Percentiles rank a stretch among this genome's conserved stretches.
Conservation (phyloP, 75 land plant species). For the Pinus albicaulis region DNA sequence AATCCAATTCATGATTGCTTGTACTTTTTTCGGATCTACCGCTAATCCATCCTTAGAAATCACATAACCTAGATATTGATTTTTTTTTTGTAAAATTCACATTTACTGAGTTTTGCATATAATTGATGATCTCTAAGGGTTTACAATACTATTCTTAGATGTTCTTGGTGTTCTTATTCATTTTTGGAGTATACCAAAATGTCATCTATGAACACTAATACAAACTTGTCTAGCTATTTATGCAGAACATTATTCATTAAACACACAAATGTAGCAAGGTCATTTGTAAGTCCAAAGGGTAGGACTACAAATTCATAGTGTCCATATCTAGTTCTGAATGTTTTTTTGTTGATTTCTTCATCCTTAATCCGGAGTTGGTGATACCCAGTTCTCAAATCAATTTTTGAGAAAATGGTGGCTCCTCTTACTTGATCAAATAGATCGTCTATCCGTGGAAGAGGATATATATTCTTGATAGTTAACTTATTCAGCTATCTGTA, state of each 20-base stretch:
- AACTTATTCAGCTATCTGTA: constrained; percentile 21
- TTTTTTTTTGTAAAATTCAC: neutral
- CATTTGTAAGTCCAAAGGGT: constrained; percentile 15
- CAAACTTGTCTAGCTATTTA: neutral
- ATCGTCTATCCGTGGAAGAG: constrained; percentile 16
- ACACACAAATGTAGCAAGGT: neutral
- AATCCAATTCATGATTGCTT: neutral
- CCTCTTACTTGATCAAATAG: constrained; percentile 20
- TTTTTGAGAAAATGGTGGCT: constrained; percentile 14
- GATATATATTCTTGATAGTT: constrained; percentile 31
- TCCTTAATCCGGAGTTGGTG: neutral
- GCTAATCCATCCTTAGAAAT: neutral
- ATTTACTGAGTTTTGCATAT: constrained; percentile 9
- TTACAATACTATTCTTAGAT: neutral
- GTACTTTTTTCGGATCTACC: constrained; percentile 10
- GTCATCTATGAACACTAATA: constrained; percentile 11
- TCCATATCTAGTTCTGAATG: constrained; percentile 12
- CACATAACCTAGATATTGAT: constrained; percentile 4
- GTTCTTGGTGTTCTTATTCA: constrained; percentile 9
- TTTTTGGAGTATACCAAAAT: no score
- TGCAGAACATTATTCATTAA: constrained; percentile 8
- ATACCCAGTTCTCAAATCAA: neutral
- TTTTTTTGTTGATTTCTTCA: constrained; percentile 13
- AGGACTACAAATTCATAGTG: constrained; percentile 25
- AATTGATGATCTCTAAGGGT: constrained; percentile 10